Evolutionary conservation across 225 moss, liverwort and hornwort species (phyloP).

Genomic region (Pseudoscleropodium purum): DNA sequence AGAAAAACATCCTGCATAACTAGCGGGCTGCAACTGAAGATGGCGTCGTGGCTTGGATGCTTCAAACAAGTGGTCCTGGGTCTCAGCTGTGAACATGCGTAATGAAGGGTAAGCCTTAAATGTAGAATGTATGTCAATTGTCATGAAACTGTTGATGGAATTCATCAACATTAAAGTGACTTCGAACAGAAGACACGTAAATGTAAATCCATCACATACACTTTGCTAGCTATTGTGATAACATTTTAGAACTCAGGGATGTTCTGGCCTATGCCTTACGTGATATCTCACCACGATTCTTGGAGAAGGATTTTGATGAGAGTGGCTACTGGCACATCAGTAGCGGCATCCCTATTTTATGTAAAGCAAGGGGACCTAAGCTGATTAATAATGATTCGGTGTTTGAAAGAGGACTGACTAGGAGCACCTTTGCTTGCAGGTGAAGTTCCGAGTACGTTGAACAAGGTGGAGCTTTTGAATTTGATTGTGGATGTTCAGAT

Average conservation of each 20-base stretch:
- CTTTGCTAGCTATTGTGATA: background rate
- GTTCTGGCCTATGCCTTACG: background rate
- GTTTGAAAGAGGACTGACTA: background rate
- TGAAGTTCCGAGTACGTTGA: background rate
- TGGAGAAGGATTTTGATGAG: background rate
- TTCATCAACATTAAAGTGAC: background rate
- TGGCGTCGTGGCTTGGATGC: background rate
- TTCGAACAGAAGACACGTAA: background rate
- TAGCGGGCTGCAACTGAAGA: slow-evolving; percentile 16
- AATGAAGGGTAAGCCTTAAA: slow-evolving; percentile 3
- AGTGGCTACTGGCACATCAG: background rate
- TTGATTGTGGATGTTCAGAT: background rate
- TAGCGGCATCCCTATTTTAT: background rate
- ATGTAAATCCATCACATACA: background rate
- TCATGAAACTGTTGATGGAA: background rate
- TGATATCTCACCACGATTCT: background rate
- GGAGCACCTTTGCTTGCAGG: slow-evolving; percentile 1
- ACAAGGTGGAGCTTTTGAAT: background rate
- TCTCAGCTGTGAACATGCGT: background rate
- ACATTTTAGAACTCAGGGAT: background rate
- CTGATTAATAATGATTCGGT: background rate
- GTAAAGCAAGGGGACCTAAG: background rate
- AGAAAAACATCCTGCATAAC: slow-evolving; percentile 76
- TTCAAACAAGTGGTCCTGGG: background rate
- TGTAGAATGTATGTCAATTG: background rate